phyloP scores from a whole-genome alignment of 768 basidiomycete species.

The Cyclocybe aegerita region DNA sequence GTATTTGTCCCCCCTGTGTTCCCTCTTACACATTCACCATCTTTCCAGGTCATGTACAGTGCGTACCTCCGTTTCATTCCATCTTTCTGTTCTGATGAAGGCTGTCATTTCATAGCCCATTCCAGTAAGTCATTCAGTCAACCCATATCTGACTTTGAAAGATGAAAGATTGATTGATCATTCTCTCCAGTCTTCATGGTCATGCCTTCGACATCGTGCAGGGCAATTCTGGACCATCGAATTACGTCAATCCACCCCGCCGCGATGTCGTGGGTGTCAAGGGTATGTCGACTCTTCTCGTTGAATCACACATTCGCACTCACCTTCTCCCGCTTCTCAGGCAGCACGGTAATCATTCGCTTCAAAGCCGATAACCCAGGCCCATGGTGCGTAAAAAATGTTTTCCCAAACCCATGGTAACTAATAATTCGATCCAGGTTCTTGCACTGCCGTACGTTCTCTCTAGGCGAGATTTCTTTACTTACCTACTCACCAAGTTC shows the following conservation, averaged over 20 bases:
- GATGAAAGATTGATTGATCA: neutral
- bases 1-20: slow-evolving; percentile 17
- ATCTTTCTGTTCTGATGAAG: slow-evolving; percentile 38
- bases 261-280: slow-evolving; percentile 40
- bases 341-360: slow-evolving; percentile 21
- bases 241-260: slow-evolving; percentile 40
- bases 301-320: slow-evolving; percentile 8
- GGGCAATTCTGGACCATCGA: slow-evolving; percentile 31
- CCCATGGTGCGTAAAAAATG: slow-evolving; percentile 23
- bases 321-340: neutral
- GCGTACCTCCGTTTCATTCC: neutral
- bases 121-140: slow-evolving; percentile 11
- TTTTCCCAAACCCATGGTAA: neutral
- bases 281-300: slow-evolving; percentile 9
- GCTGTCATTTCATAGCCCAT: slow-evolving; percentile 7
- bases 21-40: neutral
- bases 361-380: slow-evolving; percentile 25
- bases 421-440: slow-evolving; percentile 12
- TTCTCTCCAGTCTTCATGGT: slow-evolving; percentile 12
- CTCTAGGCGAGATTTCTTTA: neutral
- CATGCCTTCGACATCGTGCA: slow-evolving; percentile 38
- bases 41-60: slow-evolving; percentile 14
- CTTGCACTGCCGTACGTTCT: slow-evolving; percentile 22
- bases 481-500: neutral
- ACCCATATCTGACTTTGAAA: neutral